These are phyloP conservation scores for Orbilia brochopaga DNA, from an alignment of 2,329 filamentous ascomycete genomes.

Conservation along the genomic window DNA sequence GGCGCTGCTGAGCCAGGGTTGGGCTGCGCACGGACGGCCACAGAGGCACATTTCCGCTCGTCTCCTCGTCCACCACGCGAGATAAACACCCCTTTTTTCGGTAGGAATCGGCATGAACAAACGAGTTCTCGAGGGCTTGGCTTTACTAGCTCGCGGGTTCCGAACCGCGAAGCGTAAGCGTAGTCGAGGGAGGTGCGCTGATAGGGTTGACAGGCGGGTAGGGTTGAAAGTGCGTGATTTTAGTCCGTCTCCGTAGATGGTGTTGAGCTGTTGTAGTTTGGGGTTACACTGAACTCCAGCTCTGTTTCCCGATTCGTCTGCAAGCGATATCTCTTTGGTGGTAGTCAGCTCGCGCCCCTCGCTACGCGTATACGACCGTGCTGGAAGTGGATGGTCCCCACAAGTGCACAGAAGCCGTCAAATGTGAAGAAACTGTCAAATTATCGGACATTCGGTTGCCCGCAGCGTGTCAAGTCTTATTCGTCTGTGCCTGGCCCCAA, in stretches of 20 bases:
- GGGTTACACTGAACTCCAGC: too few species aligned
- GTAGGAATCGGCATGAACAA: background rate
- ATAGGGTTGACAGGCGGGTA: background rate
- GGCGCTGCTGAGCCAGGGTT: conserved; percentile 1
- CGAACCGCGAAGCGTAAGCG: conserved; percentile 3
- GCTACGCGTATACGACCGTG: too few species aligned
- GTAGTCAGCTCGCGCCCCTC: too few species aligned
- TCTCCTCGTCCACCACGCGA: background rate
- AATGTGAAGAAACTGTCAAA: too few species aligned
- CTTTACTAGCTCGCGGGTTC: background rate
- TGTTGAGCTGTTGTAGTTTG: too few species aligned
- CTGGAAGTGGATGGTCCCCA: too few species aligned
- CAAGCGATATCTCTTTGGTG: too few species aligned
- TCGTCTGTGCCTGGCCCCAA: background rate
- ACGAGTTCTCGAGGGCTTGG: too few species aligned
- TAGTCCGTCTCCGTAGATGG: too few species aligned
- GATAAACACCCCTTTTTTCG: conserved; percentile 2
- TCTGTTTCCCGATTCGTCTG: too few species aligned
- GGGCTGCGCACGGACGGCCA: background rate
- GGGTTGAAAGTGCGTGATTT: background rate
- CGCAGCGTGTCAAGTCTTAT: background rate
- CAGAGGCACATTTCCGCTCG: background rate
- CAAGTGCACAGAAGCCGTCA: too few species aligned
- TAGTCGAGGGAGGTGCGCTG: background rate
- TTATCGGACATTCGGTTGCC: too few species aligned